phyloP scores from a whole-genome alignment of 2,329 filamentous ascomycete species.

The Botrytis porri region DNA sequence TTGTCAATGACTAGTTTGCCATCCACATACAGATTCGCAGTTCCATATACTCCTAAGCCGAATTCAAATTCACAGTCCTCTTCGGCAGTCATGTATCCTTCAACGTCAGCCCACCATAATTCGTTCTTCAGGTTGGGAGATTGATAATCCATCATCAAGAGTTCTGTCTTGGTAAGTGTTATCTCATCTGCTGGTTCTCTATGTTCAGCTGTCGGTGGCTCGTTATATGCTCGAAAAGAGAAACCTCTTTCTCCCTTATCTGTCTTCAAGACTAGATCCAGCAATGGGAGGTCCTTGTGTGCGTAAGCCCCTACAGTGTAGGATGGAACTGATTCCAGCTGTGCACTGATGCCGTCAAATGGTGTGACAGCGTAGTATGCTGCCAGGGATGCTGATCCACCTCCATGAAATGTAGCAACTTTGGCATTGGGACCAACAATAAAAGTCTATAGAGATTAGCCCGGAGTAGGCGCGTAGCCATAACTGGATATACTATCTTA shows the following conservation, averaged over 20 bases:
- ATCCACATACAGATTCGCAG: conserved; percentile 39
- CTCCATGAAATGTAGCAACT: conserved; percentile 56
- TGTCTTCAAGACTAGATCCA: conserved; percentile 48
- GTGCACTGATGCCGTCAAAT: conserved; percentile 59
- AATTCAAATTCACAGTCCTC: conserved; percentile 39
- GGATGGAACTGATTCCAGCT: conserved; percentile 21
- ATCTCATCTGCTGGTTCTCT: conserved; percentile 53
- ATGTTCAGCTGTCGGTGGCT: conserved; percentile 48
- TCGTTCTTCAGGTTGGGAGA: conserved; percentile 36
- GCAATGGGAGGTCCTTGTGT: conserved; percentile 55
- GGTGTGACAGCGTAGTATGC: conserved; percentile 70
- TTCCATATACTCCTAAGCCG: conserved; percentile 40
- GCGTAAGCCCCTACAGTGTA: conserved; percentile 61
- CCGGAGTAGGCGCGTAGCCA: conserved; percentile 33
- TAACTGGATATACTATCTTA: conserved; percentile 54
- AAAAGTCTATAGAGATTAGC: conserved; percentile 41
- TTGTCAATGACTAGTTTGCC: conserved; percentile 38
- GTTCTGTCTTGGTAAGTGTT: conserved; percentile 43
- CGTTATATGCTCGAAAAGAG: conserved; percentile 60
- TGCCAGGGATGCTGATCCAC: conserved; percentile 59
- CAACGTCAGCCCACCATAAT: conserved; percentile 43
- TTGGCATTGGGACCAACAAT: conserved; percentile 58
- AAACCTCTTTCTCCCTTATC: conserved; percentile 55
- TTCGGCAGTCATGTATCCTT: conserved; percentile 36
- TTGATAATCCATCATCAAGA: conserved; percentile 53